Evolutionary conservation across 306 rosid genomes (phyloP), one percentile per base, ranked within the genome.

Genomic region (Dryas octopetala): DNA sequence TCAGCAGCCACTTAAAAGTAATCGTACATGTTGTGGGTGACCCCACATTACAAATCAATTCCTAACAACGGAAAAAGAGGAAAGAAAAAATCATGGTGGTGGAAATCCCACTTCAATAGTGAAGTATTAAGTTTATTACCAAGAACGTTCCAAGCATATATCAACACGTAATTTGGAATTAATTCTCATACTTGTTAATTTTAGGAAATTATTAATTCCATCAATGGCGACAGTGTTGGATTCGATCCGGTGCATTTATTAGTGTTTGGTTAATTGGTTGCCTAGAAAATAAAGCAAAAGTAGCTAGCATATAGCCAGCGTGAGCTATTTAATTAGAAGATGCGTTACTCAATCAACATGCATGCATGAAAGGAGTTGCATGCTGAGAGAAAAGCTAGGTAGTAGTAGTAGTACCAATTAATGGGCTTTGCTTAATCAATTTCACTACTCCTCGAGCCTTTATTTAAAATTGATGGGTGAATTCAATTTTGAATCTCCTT

Each of bases 31-130:
- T 3, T 76, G 70, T 79, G 82, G 73, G 23, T 72, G 50, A 46
- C 52, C 80, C 84, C 84, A 86, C 82, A 58, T 57, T 13, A 4
- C 38, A 70, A 64, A 71, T 57, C 13, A 7, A 52, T 44, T 47
- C 7, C 38, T 15, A 40, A 51, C 26, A 51, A 47, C 40, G 11
- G 5, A 53, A 54, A 7, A 16, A 61, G 1, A 2, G 0, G 19
- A 32, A 16, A 11, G 3, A 46, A 57, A 14, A 61, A 61, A 66
- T 50, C 38, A 46, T 8, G 76, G 58, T 38, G 62, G 83, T 64
- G 78, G 62, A 62, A 74, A 82, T 67, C 76, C 79, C 79, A 73
- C 85, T 67, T 77, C 76, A 13, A 47, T 9, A 60, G 28, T 68
- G 5, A 72, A 81, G 71, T 46, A 71, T 58, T 71, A 45, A 45